phyloP scores from a whole-genome alignment of 148 eudicot species.

The Tetragonia tetragonoides region DNA sequence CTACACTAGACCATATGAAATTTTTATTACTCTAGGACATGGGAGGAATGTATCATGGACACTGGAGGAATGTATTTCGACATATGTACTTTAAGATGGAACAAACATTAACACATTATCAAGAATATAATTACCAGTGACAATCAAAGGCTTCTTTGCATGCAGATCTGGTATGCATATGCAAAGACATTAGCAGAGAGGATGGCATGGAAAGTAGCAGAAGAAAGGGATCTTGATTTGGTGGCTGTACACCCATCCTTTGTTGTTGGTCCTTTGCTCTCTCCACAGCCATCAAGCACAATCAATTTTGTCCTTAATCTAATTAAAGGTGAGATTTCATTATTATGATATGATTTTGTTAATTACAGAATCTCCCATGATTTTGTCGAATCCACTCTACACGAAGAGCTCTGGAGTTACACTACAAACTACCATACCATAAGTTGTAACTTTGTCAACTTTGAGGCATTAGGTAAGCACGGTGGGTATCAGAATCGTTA shows the following conservation, averaged over 20 bases:
- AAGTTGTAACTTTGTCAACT: neutral
- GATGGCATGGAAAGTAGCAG: constrained; percentile 59
- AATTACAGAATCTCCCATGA: neutral
- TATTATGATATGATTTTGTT: neutral
- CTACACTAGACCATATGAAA: too few species aligned
- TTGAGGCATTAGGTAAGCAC: constrained; percentile 28
- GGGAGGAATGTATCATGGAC: too few species aligned
- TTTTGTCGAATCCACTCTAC: neutral
- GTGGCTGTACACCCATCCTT: constrained; percentile 72
- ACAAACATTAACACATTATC: neutral
- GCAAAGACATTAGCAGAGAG: constrained; percentile 69
- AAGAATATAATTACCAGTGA: neutral
- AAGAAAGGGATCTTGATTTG: constrained; percentile 55
- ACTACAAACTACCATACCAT: neutral
- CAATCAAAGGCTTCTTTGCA: neutral
- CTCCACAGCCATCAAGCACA: constrained; percentile 69
- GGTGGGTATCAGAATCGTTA: constrained; percentile 52
- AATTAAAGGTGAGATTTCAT: constrained; percentile 42
- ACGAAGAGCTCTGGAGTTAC: too few species aligned
- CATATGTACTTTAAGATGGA: neutral
- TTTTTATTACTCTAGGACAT: neutral
- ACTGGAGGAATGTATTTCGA: neutral
- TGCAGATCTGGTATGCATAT: constrained; percentile 78
- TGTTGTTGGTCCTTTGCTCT: constrained; percentile 61
- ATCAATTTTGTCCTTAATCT: constrained; percentile 38